Evolutionary conservation across 75 land plant species (phyloP), one percentile per base, ranked within the genome.

Genomic region (Pseudotsuga menziesii): DNA sequence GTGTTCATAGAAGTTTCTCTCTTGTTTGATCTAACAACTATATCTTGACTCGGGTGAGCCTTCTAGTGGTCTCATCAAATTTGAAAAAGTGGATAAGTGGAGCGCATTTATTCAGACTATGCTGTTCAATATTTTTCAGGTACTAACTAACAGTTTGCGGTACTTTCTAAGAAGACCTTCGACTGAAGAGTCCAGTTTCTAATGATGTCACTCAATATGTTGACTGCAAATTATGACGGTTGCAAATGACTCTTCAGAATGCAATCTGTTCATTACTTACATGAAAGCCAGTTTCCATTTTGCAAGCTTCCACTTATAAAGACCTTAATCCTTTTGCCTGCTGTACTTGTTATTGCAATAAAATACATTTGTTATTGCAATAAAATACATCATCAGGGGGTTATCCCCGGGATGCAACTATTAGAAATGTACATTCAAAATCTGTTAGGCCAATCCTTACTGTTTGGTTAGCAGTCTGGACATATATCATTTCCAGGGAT

Each of bases 101-200:
- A 52, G 52, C 5, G 16, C 15, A 13, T 27, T n/a, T 32, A 66
- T 32, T 26, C 17, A 23, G 70, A 66, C 15, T 66, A 32, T 27
- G 36, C 17, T 66, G 29, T 14, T 22, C 20, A 36, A 58, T 15
- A 11, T 17, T 67, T 71, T 60, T 63, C 86, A 90, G 92, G 92
- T 90, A 67, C 76, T 90, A 52, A 76, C 81, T 17, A 90, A 90
- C 61, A 90, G 89, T 64, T 82, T 90, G 74, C 61, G 89, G 52
- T 90, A 90, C 66, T 90, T 78, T 61, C 77, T 90, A 78, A 88
- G 89, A 80, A 81, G 92, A 48, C 92, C 92, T n/a, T 70, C 78
- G 12, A 90, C 92, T 12, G 88, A 90, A 60, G 92, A 90, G 57
- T 74, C 92, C 15, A 90, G 92, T 75, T 90, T 88, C 76, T 90